These are phyloP conservation scores for Paramarasmius palmivorus DNA, from an alignment of 1,284 basidiomycete species.

Conservation along the genomic window DNA sequence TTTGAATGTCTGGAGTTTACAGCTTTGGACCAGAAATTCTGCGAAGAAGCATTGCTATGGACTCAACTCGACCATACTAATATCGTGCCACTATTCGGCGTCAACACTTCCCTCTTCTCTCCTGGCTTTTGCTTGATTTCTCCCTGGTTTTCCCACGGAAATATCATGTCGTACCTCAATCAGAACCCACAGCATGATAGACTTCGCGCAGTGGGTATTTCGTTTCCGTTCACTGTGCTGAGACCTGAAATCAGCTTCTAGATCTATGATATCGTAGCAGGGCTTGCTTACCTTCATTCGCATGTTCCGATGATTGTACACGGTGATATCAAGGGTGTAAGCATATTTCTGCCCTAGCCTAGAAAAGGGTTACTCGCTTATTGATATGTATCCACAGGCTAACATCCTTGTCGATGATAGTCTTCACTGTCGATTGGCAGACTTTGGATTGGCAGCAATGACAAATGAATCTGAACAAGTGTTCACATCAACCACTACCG, in stretches of 20 bases:
- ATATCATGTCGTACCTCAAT: conserved; percentile 11
- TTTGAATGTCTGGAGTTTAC: too few species aligned
- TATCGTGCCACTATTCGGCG: conserved; percentile 11
- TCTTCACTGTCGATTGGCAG: not conserved
- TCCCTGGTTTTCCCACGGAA: conserved; percentile 11
- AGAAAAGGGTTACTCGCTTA: too few species aligned
- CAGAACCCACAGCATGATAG: conserved; percentile 6
- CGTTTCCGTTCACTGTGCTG: not conserved
- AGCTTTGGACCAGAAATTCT: conserved; percentile 4
- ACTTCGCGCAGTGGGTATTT: not conserved
- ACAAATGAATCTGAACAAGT: not conserved
- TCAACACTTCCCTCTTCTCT: conserved; percentile 8
- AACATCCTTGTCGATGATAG: conserved; percentile 3
- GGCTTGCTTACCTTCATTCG: conserved; percentile 12
- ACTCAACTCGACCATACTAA: conserved; percentile 10
- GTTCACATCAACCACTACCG: not conserved
- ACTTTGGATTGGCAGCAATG: not conserved
- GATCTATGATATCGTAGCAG: conserved; percentile 10
- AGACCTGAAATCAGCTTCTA: not conserved
- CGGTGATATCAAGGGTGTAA: conserved; percentile 14
- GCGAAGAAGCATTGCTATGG: conserved; percentile 13
- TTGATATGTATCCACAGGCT: not conserved
- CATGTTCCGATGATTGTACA: conserved; percentile 8
- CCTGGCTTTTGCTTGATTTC: conserved; percentile 11
- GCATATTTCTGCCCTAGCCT: not conserved